Percentiles rank a stretch among this genome's conserved stretches.
These are phyloP conservation scores for Berberis thunbergii DNA, from an alignment of 164 flowering plant genomes.

Conservation along the genomic window DNA sequence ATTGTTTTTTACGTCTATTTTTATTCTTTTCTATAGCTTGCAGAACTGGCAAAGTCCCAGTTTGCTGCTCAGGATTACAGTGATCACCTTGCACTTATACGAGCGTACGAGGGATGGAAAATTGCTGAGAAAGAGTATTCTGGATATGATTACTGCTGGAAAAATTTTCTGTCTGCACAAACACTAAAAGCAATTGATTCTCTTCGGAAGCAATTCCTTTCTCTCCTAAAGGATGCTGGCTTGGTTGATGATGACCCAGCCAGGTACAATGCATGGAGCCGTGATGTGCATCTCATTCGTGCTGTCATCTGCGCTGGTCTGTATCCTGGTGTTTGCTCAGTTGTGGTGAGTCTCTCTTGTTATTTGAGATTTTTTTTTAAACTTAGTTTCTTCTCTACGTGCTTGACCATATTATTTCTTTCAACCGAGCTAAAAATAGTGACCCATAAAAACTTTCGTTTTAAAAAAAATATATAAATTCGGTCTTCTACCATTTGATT, in stretches of 20 bases:
- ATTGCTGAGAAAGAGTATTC: slow-evolving; percentile 56
- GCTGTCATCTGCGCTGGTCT: slow-evolving; percentile 87
- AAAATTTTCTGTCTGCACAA: slow-evolving; percentile 77
- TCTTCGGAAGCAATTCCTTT: slow-evolving; percentile 66
- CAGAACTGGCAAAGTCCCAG: slow-evolving; percentile 83
- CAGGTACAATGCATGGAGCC: slow-evolving; percentile 50
- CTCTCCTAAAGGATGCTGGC: slow-evolving; percentile 70
- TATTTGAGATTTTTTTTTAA: neutral
- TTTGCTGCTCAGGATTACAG: slow-evolving; percentile 63
- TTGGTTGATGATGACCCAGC: slow-evolving; percentile 47
- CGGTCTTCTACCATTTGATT: too few relatives aligned
- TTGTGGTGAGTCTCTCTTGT: slow-evolving; percentile 55
- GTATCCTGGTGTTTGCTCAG: slow-evolving; percentile 85
- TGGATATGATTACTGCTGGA: slow-evolving; percentile 93
- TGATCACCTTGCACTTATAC: slow-evolving; percentile 85
- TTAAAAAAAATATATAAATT: too few relatives aligned
- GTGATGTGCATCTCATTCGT: slow-evolving; percentile 63
- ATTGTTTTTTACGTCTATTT: neutral
- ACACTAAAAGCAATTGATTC: slow-evolving; percentile 89
- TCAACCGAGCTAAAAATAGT: too few relatives aligned
- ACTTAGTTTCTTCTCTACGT: neutral
- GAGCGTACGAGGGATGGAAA: slow-evolving; percentile 91
- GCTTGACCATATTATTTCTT: neutral
- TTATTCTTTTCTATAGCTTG: slow-evolving; percentile 42
- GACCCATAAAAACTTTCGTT: too few relatives aligned